These are phyloP conservation scores for Epichloe aotearoae DNA, from an alignment of 2,329 filamentous ascomycete genomes.

Conservation along the genomic window DNA sequence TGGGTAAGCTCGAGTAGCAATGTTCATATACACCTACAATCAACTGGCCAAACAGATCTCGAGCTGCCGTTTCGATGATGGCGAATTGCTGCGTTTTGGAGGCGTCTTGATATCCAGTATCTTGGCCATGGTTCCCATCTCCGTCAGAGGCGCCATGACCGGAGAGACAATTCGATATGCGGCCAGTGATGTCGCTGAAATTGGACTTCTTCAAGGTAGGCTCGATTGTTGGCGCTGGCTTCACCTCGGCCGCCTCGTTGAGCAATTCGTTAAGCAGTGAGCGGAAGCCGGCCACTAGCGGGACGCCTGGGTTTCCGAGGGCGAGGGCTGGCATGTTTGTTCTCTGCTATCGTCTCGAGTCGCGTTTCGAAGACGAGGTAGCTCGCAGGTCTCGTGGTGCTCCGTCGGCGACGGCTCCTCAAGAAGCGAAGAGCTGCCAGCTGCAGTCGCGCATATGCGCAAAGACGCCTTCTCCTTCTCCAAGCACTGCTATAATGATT, in stretches of 20 bases:
- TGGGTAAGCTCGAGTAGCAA: not conserved
- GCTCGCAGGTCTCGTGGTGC: not conserved
- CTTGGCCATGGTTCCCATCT: constrained; percentile 9
- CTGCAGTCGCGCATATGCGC: not conserved
- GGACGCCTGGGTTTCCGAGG: constrained; percentile 32
- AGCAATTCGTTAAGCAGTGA: constrained; percentile 44
- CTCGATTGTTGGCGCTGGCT: constrained; percentile 51
- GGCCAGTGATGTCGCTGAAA: constrained; percentile 35
- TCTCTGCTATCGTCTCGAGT: not conserved
- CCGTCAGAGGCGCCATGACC: constrained; percentile 15
- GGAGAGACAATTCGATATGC: constrained; percentile 25
- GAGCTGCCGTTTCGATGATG: constrained; percentile 71
- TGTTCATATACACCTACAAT: constrained; percentile 43
- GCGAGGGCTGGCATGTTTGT: constrained; percentile 38
- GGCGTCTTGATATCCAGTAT: constrained; percentile 26
- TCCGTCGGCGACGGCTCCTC: not conserved
- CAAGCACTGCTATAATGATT: not conserved
- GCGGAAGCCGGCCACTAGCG: constrained; percentile 39
- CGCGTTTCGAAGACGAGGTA: not conserved
- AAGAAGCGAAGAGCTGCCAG: not conserved
- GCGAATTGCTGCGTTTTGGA: constrained; percentile 43
- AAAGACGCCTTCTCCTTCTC: not conserved
- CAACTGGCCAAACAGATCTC: constrained; percentile 65
- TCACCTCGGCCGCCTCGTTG: constrained; percentile 42
- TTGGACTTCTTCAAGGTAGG: constrained; percentile 61